Percentiles rank a stretch among this genome's conserved stretches.
Conservation (phyloP, 768 basidiomycete genomes). For the Pleurotus citrinopileatus region DNA sequence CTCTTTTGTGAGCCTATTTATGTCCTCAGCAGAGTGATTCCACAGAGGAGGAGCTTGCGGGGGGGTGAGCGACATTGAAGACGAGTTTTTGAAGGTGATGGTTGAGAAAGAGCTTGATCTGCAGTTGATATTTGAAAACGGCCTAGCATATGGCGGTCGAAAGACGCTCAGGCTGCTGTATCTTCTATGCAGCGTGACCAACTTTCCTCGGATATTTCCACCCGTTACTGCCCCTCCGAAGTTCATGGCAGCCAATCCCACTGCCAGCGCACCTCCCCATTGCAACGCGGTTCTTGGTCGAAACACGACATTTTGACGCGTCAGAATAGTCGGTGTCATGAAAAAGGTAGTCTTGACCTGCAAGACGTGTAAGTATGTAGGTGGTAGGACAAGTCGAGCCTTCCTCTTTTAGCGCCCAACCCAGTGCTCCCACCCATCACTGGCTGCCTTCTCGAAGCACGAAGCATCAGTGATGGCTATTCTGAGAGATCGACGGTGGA, state of each 20-base stretch:
- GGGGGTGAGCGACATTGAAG: slow-evolving; percentile 46
- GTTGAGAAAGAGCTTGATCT: slow-evolving; percentile 29
- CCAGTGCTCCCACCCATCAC: no score
- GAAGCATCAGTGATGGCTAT: no score
- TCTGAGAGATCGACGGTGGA: no score
- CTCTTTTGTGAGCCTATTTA: slow-evolving; percentile 53
- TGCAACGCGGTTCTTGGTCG: slow-evolving; percentile 24
- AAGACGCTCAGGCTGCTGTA: slow-evolving; percentile 10
- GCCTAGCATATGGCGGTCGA: slow-evolving; percentile 18
- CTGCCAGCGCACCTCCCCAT: slow-evolving; percentile 38
- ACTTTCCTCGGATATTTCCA: slow-evolving; percentile 39
- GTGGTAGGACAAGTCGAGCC: neutral
- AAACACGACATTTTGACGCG: slow-evolving; percentile 9
- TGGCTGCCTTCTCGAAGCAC: no score
- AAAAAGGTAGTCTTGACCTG: neutral
- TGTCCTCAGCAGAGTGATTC: slow-evolving; percentile 63
- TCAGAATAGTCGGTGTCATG: neutral
- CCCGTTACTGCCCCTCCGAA: slow-evolving; percentile 33
- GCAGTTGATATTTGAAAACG: slow-evolving; percentile 19
- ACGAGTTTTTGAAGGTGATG: slow-evolving; percentile 18
- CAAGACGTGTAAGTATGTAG: slow-evolving; percentile 5
- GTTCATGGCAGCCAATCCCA: slow-evolving; percentile 36
- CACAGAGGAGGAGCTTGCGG: slow-evolving; percentile 67
- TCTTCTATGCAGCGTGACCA: slow-evolving; percentile 13
- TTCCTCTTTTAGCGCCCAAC: no score